phyloP scores from a whole-genome alignment of 2,329 filamentous ascomycete genomes.

The Aspergillus aculeatus region DNA sequence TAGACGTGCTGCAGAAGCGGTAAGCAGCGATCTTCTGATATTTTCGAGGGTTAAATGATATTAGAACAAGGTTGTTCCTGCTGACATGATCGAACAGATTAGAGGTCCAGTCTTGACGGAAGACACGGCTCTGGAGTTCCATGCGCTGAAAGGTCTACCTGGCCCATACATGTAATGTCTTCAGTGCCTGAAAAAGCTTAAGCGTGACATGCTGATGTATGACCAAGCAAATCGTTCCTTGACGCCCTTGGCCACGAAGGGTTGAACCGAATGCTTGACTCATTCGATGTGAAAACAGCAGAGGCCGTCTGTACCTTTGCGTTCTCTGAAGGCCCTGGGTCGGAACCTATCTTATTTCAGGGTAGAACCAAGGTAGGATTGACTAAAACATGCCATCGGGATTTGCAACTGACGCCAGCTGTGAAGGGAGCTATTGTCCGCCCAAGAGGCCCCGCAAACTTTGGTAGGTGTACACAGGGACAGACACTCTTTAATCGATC shows the following conservation, averaged over 20 bases:
- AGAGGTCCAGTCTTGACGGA: conserved; percentile 89
- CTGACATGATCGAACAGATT: conserved; percentile 52
- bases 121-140: conserved; percentile 92
- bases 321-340: conserved; percentile 80
- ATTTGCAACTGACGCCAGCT: conserved; percentile 5
- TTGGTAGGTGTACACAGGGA: conserved; percentile 62
- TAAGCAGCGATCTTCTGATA: conserved; percentile 44
- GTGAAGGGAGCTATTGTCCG: conserved; percentile 76
- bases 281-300: conserved; percentile 85
- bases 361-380: conserved; percentile 72
- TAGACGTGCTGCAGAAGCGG: conserved; percentile 72
- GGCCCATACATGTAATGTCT: conserved; percentile 82
- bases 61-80: neutral
- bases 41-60: neutral
- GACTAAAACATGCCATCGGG: neutral
- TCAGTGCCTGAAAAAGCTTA: conserved; percentile 28
- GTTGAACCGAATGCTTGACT: conserved; percentile 84
- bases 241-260: conserved; percentile 76
- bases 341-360: conserved; percentile 85
- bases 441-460: conserved; percentile 73
- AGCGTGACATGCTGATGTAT: conserved; percentile 6
- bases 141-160: conserved; percentile 83
- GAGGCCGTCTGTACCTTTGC: conserved; percentile 96
- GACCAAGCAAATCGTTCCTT: conserved; percentile 86
- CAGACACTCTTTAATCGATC: neutral